These are phyloP conservation scores for Monosporozyma servazzii DNA, from an alignment of 805 yeast species.

Conservation along the genomic window DNA sequence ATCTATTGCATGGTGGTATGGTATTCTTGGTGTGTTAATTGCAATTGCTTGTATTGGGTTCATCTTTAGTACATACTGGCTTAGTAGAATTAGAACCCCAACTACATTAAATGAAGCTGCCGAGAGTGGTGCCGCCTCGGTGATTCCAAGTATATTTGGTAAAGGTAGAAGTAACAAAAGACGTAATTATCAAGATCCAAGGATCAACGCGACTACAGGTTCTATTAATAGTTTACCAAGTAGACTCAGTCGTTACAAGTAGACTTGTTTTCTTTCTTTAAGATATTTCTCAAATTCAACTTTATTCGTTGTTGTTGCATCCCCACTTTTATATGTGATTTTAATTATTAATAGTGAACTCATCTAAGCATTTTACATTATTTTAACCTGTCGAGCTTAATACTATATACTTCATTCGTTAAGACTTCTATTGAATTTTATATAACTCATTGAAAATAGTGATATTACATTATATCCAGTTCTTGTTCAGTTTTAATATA, in stretches of 20 bases:
- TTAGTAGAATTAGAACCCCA: constrained; percentile 25
- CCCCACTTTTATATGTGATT: neutral
- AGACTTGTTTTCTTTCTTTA: neutral
- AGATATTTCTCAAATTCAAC: neutral
- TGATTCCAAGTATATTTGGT: constrained; percentile 22
- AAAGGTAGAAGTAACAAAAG: constrained; percentile 7
- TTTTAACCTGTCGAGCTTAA: neutral
- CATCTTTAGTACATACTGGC: constrained; percentile 35
- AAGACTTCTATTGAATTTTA: no score
- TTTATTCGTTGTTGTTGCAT: neutral
- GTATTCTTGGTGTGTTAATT: constrained; percentile 48
- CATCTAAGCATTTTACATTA: neutral
- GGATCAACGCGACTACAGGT: constrained; percentile 4
- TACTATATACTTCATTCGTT: no score
- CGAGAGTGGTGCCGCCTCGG: constrained; percentile 29
- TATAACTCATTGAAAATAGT: no score
- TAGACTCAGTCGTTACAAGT: constrained; percentile 16
- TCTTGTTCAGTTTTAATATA: no score
- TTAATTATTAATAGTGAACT: neutral
- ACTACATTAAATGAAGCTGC: constrained; percentile 28
- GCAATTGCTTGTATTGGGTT: constrained; percentile 34
- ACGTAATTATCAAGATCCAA: neutral
- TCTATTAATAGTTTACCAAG: constrained; percentile 17
- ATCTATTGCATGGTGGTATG: constrained; percentile 56
- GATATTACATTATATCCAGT: no score